phyloP scores from a whole-genome alignment of 805 yeast species.

The Myxozyma mucilagina region DNA sequence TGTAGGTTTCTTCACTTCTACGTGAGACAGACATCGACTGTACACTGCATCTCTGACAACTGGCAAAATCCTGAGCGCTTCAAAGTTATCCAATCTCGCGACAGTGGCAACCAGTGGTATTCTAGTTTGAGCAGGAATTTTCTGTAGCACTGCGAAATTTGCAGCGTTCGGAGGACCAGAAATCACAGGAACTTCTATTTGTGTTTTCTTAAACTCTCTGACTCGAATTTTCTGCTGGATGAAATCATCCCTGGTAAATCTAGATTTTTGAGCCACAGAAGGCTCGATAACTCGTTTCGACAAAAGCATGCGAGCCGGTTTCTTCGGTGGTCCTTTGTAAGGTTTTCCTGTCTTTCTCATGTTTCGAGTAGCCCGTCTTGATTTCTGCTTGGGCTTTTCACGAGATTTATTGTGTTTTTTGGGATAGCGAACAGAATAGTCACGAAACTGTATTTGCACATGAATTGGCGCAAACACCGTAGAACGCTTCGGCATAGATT shows the following conservation, averaged over 20 bases:
- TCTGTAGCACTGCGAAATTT: slow-evolving; percentile 36
- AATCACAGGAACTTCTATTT: slow-evolving; percentile 12
- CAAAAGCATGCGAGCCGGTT: slow-evolving; percentile 3
- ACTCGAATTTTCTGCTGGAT: slow-evolving; percentile 17
- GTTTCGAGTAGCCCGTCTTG: background rate
- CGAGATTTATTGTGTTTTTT: background rate
- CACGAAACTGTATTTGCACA: background rate
- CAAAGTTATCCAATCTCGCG: slow-evolving; percentile 60
- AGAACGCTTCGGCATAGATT: no score
- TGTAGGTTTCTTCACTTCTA: slow-evolving; percentile 53
- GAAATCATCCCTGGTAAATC: slow-evolving; percentile 25
- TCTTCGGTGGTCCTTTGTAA: background rate
- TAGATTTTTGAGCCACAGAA: slow-evolving; percentile 10
- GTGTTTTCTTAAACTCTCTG: slow-evolving; percentile 15
- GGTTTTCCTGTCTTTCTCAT: background rate
- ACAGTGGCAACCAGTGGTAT: slow-evolving; percentile 43
- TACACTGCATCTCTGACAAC: slow-evolving; percentile 62
- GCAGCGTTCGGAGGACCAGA: slow-evolving; percentile 40
- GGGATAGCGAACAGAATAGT: background rate
- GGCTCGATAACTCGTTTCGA: slow-evolving; percentile 16
- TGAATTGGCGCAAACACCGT: no score
- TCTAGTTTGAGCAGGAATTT: slow-evolving; percentile 36
- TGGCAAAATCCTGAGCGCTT: slow-evolving; percentile 66
- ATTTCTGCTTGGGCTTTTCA: background rate
- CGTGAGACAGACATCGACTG: slow-evolving; percentile 47